Base-by-base conservation (phyloP, 371 early-diverging fungal genomes). In the Mucor plumbeus region DNA sequence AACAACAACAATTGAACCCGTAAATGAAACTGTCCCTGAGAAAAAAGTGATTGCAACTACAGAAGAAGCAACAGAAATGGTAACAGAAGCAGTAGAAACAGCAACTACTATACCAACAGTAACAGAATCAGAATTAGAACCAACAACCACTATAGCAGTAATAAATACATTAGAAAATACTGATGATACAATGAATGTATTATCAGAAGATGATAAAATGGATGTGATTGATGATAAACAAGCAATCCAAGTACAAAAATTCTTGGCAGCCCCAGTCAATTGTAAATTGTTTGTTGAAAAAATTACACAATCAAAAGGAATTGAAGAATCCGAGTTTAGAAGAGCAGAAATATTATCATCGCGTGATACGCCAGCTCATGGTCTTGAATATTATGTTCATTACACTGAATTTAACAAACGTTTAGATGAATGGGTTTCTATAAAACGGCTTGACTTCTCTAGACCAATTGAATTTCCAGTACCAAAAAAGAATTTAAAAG, bases 321-420 rank as follows among this genome's bases (percentile, higher is more conserved):
- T 71, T 14, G 87, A 90, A 59, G 67, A 67, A n/a, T 74, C 79
- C 14, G 91, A 89, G 55, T 91, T 86, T 71, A 91, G 94, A 50
- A 86, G 88, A 65, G 99, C 96, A n/a, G 99, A 99, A 71, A 87
- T 99, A 14, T 83, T 99, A 13, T 94, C 94, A 6, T 93, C 95
- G 57, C 92, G 97, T 19, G 74, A 77, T 8, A 69, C 83, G 11
- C 64, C 74, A 14, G 74, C 72, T 4, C 76, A 81, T 44, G 76
- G 82, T 5, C 70, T 83, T 11, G 92, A 95, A 78, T 98, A 92
- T 77, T 99, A 99, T 80, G 95, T 99, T 3, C 99, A 99, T 76
- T 99, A 98, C 76, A 89, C 94, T 5, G 95, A 96, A 57, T 99
- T 95, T 82, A 99, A 99, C 86, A 99, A 98, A 76, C 94, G 99